Base-by-base conservation (phyloP, 2,329 filamentous ascomycete genomes). In the Pleurostoma richardsiae region DNA sequence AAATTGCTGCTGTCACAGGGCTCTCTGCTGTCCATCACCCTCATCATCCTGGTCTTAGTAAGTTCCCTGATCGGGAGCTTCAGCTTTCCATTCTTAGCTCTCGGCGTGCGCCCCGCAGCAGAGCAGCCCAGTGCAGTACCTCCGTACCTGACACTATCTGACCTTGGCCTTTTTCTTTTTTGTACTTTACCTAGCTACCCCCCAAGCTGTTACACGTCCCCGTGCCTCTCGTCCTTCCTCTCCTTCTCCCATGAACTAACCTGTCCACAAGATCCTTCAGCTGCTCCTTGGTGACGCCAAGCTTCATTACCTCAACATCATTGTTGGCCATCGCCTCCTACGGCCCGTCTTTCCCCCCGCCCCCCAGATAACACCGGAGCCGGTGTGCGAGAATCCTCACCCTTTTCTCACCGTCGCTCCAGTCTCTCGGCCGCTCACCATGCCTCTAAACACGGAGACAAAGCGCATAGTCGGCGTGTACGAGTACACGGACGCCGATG, bases 391-490 rank as follows among this genome's bases (percentile, higher is more conserved):
- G 56, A 77, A 74, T 48, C 73, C 71, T 45, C 68, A 67, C 44
- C 73, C 76, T 40, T 83, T 84, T 59, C 71, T 76, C 40, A 77
- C 74, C 19, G 58, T 69, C 39, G 69, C 74, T 31, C 79, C 80
- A 10, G 70, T 75, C 45, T 83, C 80, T 40, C 67, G 64, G 65
- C 73, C 74, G 47, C 71, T 75, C 69, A 73, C 71, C 56, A 86
- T 86, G 82, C 70, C 76, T 49, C 72, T 86, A 52, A 70, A 70
- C 52, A 78, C 83, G 52, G 87, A 92, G 69, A 89, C 90, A 49
- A 83, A 84, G 76, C 82, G 81, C 61, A 82, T 96, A 60, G 87
- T 88, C 59, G 80, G 80, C 57, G 82, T 94, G 67, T 97, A 97
- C 70, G 88, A 95, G 46, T 92, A 91, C 69, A 76, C 82, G 50